Evolutionary conservation across 495 filamentous ascomycete species (phyloP).

Genomic region (Aspergillus nidulans): DNA sequence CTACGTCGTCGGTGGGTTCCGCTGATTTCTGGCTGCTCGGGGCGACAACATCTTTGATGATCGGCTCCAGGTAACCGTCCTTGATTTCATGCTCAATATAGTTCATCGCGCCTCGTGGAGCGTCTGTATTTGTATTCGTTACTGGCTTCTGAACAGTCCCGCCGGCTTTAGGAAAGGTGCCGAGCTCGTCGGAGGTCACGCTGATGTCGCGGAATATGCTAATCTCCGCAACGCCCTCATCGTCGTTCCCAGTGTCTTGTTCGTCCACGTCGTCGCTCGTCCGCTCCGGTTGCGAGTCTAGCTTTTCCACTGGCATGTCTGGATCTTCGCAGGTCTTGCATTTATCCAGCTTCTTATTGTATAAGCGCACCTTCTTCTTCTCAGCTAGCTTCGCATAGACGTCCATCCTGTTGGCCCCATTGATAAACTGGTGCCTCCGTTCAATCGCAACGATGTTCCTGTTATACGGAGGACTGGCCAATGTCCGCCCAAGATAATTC

Average conservation of each 20-base stretch:
- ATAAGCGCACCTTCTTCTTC: conserved; percentile 49
- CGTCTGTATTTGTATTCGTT: background rate
- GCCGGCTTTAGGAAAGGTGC: conserved; percentile 14
- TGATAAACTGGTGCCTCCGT: conserved; percentile 77
- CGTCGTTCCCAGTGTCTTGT: conserved; percentile 17
- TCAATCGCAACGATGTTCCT: conserved; percentile 88
- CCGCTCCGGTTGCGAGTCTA: conserved; percentile 20
- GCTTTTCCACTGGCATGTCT: conserved; percentile 22
- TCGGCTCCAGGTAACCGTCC: conserved; percentile 70
- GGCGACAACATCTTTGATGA: conserved; percentile 64
- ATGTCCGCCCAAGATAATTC: conserved; percentile 85
- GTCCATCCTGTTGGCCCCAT: conserved; percentile 79
- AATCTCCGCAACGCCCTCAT: conserved; percentile 30
- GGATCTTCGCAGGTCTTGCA: conserved; percentile 39
- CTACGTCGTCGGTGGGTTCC: conserved; percentile 7
- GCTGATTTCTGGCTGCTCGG: conserved; percentile 6
- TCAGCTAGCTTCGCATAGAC: conserved; percentile 61
- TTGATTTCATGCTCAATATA: conserved; percentile 54
- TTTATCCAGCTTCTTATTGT: conserved; percentile 65
- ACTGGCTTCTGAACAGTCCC: conserved; percentile 16
- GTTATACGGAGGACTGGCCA: conserved; percentile 81
- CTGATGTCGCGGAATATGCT: conserved; percentile 38
- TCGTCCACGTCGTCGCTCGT: background rate
- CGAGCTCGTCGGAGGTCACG: conserved; percentile 31
- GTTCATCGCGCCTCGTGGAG: conserved; percentile 39